Evolutionary conservation across 306 rosid species (phyloP), one percentile per base, ranked within the genome.

Genomic region (Cucurbita moschata): DNA sequence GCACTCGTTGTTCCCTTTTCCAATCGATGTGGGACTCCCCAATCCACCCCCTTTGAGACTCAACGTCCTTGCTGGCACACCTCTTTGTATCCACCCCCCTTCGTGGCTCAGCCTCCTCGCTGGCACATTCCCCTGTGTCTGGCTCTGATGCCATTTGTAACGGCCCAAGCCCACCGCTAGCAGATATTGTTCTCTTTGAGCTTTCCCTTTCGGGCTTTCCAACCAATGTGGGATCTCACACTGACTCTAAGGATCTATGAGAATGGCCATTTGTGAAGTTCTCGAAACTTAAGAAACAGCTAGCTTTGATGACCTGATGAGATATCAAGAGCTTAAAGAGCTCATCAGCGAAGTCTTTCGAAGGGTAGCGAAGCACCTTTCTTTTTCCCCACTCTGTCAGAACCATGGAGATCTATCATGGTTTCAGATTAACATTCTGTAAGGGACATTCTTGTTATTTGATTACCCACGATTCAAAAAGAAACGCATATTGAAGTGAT

Each of bases 341-440:
- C n/a, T 6, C 72, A 11, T 6, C 19, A 44, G 55, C 39, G 4
- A 66, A 44, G 72, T 44, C 70, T 19, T 38, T 38, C 35, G n/a
- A 40, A 66, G 72, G 72, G 50, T 66, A 12, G 72, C 21, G 72
- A 67, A 46, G 56, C 72, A 67, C 55, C 71, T 65, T 19, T 18
- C 52, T 43, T 64, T 8, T 44, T 10, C 51, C 38, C 55, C 56
- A 67, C 55, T 46, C 40, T 46, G 35, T 46, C 72, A 67, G n/a
- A 67, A 67, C 72, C 54, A 67, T 10, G 40, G 11, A 68, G 40
- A 56, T 46, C 56, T 26, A 44, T 66, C 1, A 46, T 46, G 73
- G 73, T 23, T 47, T 46, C 42, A 68, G 4, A 68, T 44, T 68
- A 19, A 68, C 47, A 23, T 46, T 47, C 52, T 12, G 12, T 12